Percentiles rank a stretch among this genome's conserved stretches.
Evolutionary conservation across 495 filamentous ascomycete genomes (phyloP).

Genomic region (Xylaria nigripes): DNA sequence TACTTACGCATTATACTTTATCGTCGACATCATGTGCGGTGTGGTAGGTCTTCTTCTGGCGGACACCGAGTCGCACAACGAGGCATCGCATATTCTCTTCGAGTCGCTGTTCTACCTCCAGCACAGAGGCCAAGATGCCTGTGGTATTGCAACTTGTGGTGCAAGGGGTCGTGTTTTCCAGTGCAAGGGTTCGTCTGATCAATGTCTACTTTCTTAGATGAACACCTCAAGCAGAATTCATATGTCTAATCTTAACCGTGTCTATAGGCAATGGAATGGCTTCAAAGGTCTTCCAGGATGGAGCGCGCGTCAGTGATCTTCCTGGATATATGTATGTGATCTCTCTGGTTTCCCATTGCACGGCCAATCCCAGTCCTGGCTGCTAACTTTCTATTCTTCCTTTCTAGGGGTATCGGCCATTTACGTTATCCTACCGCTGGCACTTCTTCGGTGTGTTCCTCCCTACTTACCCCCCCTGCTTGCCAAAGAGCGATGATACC

Average conservation of each 20-base stretch:
- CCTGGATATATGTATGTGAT: conserved; percentile 50
- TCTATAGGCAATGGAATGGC: conserved; percentile 77
- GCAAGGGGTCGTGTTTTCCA: conserved; percentile 76
- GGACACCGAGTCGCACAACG: conserved; percentile 36
- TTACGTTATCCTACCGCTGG: conserved; percentile 88
- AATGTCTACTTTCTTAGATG: neutral
- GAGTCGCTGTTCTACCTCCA: conserved; percentile 85
- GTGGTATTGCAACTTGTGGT: conserved; percentile 75
- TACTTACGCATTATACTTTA: neutral
- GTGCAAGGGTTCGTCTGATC: conserved; percentile 51
- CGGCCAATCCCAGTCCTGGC: neutral
- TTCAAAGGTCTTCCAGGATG: conserved; percentile 76
- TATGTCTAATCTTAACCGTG: too few species aligned
- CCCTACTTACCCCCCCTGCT: neutral
- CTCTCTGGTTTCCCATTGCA: neutral
- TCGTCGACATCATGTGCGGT: conserved; percentile 62
- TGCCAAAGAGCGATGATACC: neutral
- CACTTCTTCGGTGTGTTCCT: conserved; percentile 51
- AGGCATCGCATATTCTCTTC: conserved; percentile 60
- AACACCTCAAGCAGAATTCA: too few species aligned
- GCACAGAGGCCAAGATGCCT: conserved; percentile 84
- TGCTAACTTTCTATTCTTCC: neutral
- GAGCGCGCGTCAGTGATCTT: conserved; percentile 64
- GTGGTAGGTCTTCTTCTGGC: conserved; percentile 77
- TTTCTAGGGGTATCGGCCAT: conserved; percentile 76